Conservation (phyloP, 176 grass and related monocot species). For the Phragmites australis region DNA sequence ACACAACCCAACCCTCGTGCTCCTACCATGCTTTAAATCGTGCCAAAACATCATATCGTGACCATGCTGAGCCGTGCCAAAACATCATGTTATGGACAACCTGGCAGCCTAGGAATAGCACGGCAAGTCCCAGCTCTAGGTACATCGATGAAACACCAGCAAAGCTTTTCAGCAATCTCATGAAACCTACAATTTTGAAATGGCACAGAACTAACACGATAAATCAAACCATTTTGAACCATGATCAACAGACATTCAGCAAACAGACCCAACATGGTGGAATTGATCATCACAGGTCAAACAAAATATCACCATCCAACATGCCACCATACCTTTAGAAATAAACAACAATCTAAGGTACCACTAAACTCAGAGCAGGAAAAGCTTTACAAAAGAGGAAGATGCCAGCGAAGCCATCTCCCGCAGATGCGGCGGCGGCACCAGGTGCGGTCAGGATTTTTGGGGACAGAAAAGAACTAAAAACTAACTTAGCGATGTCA, state of each 20-base stretch:
- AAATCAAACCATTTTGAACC: neutral
- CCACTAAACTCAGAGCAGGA: conserved; percentile 39
- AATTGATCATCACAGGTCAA: conserved; percentile 20
- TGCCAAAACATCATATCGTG: too few relatives aligned
- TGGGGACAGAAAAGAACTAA: conserved; percentile 26
- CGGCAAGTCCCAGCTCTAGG: too few relatives aligned
- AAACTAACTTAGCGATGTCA: conserved; percentile 35
- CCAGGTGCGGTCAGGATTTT: conserved; percentile 29
- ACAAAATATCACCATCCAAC: conserved; percentile 44
- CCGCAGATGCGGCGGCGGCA: neutral
- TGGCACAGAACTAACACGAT: neutral
- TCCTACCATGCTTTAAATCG: too few relatives aligned
- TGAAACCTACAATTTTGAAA: neutral
- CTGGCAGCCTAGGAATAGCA: too few relatives aligned
- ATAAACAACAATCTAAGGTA: conserved; percentile 41
- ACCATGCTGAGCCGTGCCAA: too few relatives aligned
- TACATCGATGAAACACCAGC: neutral
- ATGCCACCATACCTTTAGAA: conserved; percentile 52
- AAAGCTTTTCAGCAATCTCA: neutral
- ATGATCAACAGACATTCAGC: neutral
- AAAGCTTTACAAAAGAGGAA: conserved; percentile 60
- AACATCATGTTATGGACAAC: too few relatives aligned
- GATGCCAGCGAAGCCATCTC: conserved; percentile 20
- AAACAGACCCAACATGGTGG: conserved; percentile 14
- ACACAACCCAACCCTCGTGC: too few relatives aligned